phyloP scores from a whole-genome alignment of 2,329 filamentous ascomycete species.

The Hypoxylon sp. region DNA sequence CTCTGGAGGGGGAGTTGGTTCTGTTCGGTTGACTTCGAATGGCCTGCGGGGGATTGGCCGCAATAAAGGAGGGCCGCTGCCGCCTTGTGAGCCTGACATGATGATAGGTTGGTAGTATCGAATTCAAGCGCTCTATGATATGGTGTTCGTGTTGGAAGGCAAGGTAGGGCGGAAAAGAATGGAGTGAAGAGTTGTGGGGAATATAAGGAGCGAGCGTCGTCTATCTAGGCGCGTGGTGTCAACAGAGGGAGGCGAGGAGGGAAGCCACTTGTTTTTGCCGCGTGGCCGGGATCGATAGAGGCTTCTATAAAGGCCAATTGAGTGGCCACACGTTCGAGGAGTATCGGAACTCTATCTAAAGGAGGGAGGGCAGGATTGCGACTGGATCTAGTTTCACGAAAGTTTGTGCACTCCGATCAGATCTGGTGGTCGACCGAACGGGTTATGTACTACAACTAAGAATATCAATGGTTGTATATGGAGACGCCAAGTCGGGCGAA shows the following conservation, averaged over 20 bases:
- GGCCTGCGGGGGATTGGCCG: constrained; percentile 80
- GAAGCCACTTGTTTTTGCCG: constrained; percentile 22
- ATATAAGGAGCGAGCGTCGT: background rate
- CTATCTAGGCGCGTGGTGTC: constrained; percentile 1
- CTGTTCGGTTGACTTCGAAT: constrained; percentile 72
- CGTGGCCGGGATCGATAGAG: constrained; percentile 28
- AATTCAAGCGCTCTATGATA: constrained; percentile 8
- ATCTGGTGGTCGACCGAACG: constrained; percentile 33
- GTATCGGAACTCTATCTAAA: constrained; percentile 32
- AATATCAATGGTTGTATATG: background rate
- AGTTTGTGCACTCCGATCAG: constrained; percentile 37
- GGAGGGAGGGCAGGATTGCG: constrained; percentile 25
- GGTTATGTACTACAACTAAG: constrained; percentile 19
- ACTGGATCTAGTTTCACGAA: constrained; percentile 35
- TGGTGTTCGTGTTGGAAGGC: constrained; percentile 8
- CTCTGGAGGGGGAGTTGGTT: constrained; percentile 59
- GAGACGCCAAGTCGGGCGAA: background rate
- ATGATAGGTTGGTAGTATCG: background rate
- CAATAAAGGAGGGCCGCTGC: constrained; percentile 68
- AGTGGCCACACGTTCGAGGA: constrained; percentile 26
- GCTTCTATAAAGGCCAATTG: constrained; percentile 29
- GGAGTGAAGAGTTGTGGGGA: background rate
- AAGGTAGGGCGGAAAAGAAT: background rate
- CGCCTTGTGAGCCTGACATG: constrained; percentile 53
- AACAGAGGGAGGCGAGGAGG: constrained; percentile 6